Evolutionary conservation across 768 basidiomycete species (phyloP), one percentile per base, ranked within the genome.

Genomic region (Pleurotus djamor): DNA sequence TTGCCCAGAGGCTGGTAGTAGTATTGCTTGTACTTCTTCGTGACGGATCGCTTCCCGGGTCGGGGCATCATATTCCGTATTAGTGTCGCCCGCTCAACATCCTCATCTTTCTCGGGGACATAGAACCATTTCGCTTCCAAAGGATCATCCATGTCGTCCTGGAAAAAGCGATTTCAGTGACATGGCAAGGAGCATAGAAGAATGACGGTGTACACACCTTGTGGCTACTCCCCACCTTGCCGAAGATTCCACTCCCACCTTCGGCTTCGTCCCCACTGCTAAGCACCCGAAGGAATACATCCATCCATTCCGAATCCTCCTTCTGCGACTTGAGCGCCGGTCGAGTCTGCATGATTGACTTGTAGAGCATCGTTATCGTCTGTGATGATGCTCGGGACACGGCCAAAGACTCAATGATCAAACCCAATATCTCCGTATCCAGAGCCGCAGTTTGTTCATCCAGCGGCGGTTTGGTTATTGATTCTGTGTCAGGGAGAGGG

Each of bases 21-120:
- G 73, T 93, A 93, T 69, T 91, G 88, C 70, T 92, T 92, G 61
- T 87, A 89, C 73, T 91, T 88, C 80, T 88, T 91, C 69, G 89
- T 92, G 72, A 84, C 88, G 49, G 74, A 85, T 57, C 91, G 74
- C 72, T 91, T 92, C 57, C 79, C 88, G 17, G 85, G 81, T 12
- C 88, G 83, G 1, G 88, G 88, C 88, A 90, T 89, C 78, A 90
- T 84, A 61, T 83, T 85, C 66, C 76, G 71, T 58, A 92, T 82
- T 60, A 91, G 70, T 63, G 75, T 69, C 34, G 89, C 89, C n/a
- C 89, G 79, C 58, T 91, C 89, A 63, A 77, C 76, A 67, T 92
- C 89, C 64, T 81, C 77, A 64, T 92, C 89, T 67, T 76, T 69
- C 66, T 91, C 89, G 0, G 89, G 85, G 5, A 88, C 82, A 65